phyloP scores from a whole-genome alignment of 2,329 filamentous ascomycete species.

The Aspergillus sp. region DNA sequence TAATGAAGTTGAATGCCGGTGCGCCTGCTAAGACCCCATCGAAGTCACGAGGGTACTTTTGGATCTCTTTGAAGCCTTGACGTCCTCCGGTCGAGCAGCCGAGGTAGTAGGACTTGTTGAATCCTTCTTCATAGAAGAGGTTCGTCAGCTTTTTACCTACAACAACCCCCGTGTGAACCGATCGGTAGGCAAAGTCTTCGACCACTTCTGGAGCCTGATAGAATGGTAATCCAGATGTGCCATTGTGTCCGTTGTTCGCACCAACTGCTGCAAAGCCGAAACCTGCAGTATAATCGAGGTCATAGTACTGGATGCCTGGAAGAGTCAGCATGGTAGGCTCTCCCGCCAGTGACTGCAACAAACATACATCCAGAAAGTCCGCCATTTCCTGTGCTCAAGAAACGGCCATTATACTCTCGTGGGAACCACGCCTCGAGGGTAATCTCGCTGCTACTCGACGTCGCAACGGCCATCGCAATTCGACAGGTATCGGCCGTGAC shows the following conservation, averaged over 20 bases:
- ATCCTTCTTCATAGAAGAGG: slow-evolving; percentile 52
- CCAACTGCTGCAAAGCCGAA: slow-evolving; percentile 53
- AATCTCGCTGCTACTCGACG: slow-evolving; percentile 51
- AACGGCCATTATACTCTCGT: slow-evolving; percentile 50
- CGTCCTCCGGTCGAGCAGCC: slow-evolving; percentile 66
- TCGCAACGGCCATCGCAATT: slow-evolving; percentile 47
- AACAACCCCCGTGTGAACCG: slow-evolving; percentile 50
- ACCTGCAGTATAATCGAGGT: slow-evolving; percentile 47
- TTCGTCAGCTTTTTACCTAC: slow-evolving; percentile 54
- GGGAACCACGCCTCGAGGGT: slow-evolving; percentile 55
- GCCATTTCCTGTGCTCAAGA: slow-evolving; percentile 55
- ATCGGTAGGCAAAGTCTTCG: slow-evolving; percentile 54
- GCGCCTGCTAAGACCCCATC: slow-evolving; percentile 59
- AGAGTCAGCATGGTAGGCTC: not conserved
- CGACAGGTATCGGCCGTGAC: slow-evolving; percentile 46
- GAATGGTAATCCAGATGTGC: slow-evolving; percentile 52
- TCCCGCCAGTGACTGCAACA: too few relatives aligned
- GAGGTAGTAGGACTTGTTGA: slow-evolving; percentile 47
- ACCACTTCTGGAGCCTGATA: slow-evolving; percentile 52
- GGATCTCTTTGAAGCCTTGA: slow-evolving; percentile 60
- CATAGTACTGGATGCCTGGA: slow-evolving; percentile 51
- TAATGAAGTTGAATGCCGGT: slow-evolving; percentile 54
- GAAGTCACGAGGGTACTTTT: slow-evolving; percentile 61
- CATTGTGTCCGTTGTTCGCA: slow-evolving; percentile 58
- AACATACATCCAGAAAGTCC: slow-evolving; percentile 53